Base-by-base conservation (phyloP, 2,329 filamentous ascomycete species). In the Calonectria fujianensis region DNA sequence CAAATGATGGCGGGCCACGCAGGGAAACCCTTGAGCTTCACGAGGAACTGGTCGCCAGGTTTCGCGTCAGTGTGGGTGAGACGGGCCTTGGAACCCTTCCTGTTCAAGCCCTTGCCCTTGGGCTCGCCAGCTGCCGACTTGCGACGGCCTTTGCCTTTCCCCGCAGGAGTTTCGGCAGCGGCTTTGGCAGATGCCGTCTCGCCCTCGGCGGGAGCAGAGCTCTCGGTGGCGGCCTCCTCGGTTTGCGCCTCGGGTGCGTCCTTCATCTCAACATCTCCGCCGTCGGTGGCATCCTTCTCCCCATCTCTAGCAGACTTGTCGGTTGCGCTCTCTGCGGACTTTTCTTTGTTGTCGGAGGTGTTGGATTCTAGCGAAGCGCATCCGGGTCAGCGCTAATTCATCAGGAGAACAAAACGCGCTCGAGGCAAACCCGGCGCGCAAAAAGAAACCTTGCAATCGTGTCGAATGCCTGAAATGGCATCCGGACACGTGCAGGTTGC, bases 1-100 rank as follows among this genome's bases (percentile, higher is more conserved):
- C 95, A 97, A 80, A 99, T 92, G 83, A 99, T 94, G 70, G 95
- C 94, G 20, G 97, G 97, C 97, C 97, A 99, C 50, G 95, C 93
- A 39, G 97, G 95, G 85, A 95, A 98, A 74, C 96, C 97, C 89
- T 97, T 98, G 85, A 99, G 93, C 85, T 96, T 95, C 77, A 97
- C 95, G 83, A 98, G 93, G 86, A 94, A 98, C 86, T 96, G 94
- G 81, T 98, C 94, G 79, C 97, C 97, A 6, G 97, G 95, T 87
- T 98, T 90, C 77, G 95, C 96, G 83, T 98, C 92, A 69, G 95
- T 89, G 80, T 95, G 91, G 57, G 90, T 90, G 77, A 94, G 89
- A 82, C 93, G 93, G 76, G 90, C 89, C 86, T 93, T 93, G 63
- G 94, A 96, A 83, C 93, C 94, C 89, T 97, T 98, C 88, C 94